phyloP scores from a whole-genome alignment of 345 rosid species.

The Hibiscus mutabilis region DNA sequence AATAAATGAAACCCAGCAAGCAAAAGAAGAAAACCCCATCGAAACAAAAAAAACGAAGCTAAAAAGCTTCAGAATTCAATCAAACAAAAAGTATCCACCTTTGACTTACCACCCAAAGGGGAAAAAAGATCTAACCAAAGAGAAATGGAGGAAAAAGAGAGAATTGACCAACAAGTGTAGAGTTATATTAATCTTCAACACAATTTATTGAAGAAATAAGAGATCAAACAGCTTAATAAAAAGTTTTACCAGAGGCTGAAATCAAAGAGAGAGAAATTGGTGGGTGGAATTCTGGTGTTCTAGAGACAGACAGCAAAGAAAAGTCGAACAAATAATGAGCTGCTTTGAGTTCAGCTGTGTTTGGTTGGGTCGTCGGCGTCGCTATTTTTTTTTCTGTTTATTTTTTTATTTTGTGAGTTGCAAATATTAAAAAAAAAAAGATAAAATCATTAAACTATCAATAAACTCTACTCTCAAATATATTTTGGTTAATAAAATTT shows the following conservation, averaged over 20 bases:
- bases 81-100: conserved; percentile 4
- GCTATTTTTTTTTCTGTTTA: background rate
- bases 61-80: conserved; percentile 3
- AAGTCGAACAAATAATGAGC: conserved; percentile 18
- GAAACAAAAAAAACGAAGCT: background rate
- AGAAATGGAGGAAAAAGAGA: background rate
- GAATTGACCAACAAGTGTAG: no score
- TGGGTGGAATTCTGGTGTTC: background rate
- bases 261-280: background rate
- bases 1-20: background rate
- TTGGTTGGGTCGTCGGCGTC: conserved; percentile 39
- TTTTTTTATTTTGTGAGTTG: background rate
- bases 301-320: conserved; percentile 2
- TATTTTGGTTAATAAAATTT: no score
- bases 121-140: conserved; percentile 18
- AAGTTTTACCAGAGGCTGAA: conserved; percentile 14
- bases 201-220: background rate
- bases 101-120: conserved; percentile 10
- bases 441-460: no score
- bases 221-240: background rate
- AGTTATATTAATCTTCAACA: background rate
- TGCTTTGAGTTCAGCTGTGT: conserved; percentile 1
- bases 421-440: background rate
- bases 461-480: no score
- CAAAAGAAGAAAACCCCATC: background rate